phyloP scores from a whole-genome alignment of 2,329 filamentous ascomycete species.

The Byssochlamys sp. region DNA sequence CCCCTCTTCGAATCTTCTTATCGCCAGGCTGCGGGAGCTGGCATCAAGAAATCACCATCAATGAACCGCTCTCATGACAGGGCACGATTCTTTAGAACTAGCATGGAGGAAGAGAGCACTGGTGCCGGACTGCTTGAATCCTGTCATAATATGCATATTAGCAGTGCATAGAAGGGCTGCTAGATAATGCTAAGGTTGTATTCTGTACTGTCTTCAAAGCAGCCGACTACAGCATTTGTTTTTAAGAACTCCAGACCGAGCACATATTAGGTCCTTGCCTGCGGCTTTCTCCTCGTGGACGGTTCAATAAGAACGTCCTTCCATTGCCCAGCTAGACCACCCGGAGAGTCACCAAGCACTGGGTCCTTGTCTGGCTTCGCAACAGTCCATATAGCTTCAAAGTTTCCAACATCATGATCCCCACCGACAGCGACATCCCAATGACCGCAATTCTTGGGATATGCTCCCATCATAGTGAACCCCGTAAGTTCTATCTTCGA shows the following conservation, averaged over 20 bases:
- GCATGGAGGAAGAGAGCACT: too few relatives aligned
- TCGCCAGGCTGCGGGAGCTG: background rate
- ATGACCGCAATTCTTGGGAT: slow-evolving; percentile 35
- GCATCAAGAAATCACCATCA: too few relatives aligned
- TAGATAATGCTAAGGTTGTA: too few relatives aligned
- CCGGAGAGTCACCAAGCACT: slow-evolving; percentile 32
- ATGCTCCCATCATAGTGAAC: slow-evolving; percentile 51
- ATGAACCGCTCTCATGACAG: too few relatives aligned
- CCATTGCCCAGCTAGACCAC: slow-evolving; percentile 33
- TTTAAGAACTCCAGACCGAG: background rate
- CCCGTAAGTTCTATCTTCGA: slow-evolving; percentile 29
- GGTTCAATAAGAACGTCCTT: background rate
- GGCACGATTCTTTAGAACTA: too few relatives aligned
- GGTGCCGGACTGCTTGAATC: too few relatives aligned
- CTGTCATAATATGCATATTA: too few relatives aligned
- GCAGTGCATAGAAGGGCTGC: too few relatives aligned
- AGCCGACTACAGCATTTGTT: too few relatives aligned
- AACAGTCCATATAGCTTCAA: slow-evolving; percentile 39
- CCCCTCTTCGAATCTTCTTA: background rate
- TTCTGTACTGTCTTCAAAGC: too few relatives aligned
- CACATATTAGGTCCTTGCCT: background rate
- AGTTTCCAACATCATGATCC: slow-evolving; percentile 30
- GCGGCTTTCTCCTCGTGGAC: background rate
- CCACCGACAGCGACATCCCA: slow-evolving; percentile 46
- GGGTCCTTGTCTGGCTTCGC: slow-evolving; percentile 40